Evolutionary conservation across 163 green algal species (phyloP).

Genomic region (Coccomyxa subellipsoidea): DNA sequence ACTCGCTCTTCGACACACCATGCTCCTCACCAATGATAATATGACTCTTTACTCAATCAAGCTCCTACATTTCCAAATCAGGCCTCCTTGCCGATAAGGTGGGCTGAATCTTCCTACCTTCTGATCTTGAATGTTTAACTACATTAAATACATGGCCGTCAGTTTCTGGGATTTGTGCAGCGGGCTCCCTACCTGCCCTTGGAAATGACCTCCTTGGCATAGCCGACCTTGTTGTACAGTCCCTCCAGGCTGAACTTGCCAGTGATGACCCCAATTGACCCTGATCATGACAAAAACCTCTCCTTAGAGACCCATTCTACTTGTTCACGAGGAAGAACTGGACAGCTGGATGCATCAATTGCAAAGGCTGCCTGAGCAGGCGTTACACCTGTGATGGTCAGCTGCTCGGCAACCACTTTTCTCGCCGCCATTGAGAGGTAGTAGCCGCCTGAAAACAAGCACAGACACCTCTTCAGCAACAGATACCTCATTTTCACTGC

Average conservation of each 20-base stretch:
- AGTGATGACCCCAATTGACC: slow-evolving; percentile 74
- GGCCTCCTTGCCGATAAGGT: too few relatives aligned
- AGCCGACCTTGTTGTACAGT: slow-evolving; percentile 83
- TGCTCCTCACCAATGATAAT: neutral
- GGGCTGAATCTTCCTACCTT: too few relatives aligned
- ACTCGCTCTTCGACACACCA: neutral
- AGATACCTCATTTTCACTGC: too few relatives aligned
- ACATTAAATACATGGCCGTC: too few relatives aligned
- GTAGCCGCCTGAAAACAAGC: slow-evolving; percentile 61
- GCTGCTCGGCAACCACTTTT: slow-evolving; percentile 79
- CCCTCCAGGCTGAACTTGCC: slow-evolving; percentile 86
- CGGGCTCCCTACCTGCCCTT: slow-evolving; percentile 39
- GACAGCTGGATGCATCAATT: neutral
- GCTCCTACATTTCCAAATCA: too few relatives aligned
- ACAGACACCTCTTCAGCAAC: neutral
- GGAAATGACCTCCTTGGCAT: slow-evolving; percentile 57
- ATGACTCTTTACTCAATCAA: too few relatives aligned
- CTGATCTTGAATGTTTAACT: too few relatives aligned
- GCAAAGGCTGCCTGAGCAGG: neutral
- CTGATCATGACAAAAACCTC: slow-evolving; percentile 14
- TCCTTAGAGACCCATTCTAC: neutral
- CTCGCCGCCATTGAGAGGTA: slow-evolving; percentile 80
- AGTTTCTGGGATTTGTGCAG: too few relatives aligned
- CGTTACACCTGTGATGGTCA: slow-evolving; percentile 75
- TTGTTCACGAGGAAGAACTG: too few relatives aligned